These are phyloP conservation scores for Epichloe glyceriae DNA, from an alignment of 2,329 filamentous ascomycete species.

Conservation along the genomic window DNA sequence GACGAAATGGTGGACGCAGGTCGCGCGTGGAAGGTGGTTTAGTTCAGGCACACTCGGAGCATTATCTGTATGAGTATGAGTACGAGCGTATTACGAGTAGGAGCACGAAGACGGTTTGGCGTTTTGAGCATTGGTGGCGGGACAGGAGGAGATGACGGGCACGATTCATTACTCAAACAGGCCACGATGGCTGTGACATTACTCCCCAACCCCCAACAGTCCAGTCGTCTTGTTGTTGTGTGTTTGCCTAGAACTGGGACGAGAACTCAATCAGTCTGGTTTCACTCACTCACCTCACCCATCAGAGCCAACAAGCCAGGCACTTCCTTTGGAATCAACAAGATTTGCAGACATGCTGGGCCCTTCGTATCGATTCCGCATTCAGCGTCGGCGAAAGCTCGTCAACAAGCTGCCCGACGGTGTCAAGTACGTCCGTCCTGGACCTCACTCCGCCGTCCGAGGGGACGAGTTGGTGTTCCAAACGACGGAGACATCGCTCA, in stretches of 20 bases:
- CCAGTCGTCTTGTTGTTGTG: no score
- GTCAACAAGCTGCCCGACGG: constrained; percentile 24
- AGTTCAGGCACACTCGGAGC: not conserved
- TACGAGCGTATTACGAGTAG: no score
- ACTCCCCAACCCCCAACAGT: no score
- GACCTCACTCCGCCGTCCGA: constrained; percentile 50
- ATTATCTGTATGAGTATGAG: not conserved
- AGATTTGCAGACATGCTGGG: constrained; percentile 33
- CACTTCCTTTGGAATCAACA: constrained; percentile 20
- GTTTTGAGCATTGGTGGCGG: constrained; percentile 6
- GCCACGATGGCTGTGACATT: no score
- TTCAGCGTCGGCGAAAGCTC: constrained; percentile 24
- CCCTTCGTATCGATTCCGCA: constrained; percentile 27
- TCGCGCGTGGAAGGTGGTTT: not conserved
- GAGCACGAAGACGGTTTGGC: constrained; percentile 35
- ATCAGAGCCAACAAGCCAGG: not conserved
- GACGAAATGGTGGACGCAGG: not conserved
- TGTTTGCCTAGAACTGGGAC: no score
- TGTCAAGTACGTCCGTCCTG: constrained; percentile 43
- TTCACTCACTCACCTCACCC: not conserved
- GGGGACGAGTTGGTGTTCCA: constrained; percentile 50
- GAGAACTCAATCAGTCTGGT: no score
- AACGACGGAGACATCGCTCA: constrained; percentile 45
- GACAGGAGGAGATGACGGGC: not conserved
- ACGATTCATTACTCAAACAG: not conserved